A percentile compares a stretch with the other conserved stretches of the same genome.
Evolutionary conservation across 176 grass and related monocot species (phyloP).

Genomic region (Rhynchospora breviuscula): DNA sequence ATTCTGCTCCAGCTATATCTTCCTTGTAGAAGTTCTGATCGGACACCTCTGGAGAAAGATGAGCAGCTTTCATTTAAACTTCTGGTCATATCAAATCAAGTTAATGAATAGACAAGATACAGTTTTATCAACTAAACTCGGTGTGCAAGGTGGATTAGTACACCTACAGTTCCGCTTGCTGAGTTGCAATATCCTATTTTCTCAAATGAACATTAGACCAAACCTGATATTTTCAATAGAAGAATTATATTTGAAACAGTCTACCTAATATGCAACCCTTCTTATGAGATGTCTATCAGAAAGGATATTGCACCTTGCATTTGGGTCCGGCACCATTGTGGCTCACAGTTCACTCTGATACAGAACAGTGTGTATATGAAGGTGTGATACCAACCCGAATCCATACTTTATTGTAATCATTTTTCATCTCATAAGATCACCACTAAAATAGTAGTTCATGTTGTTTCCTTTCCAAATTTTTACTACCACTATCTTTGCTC

Average conservation of each 20-base stretch:
- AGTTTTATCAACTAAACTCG: slow-evolving; percentile 5
- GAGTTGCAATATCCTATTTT: not conserved
- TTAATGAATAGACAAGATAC: slow-evolving; percentile 25
- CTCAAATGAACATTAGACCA: not conserved
- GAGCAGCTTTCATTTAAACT: slow-evolving; percentile 47
- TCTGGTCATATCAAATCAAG: slow-evolving; percentile 31
- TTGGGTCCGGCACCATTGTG: not conserved
- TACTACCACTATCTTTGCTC: not conserved
- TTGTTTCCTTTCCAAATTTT: not conserved
- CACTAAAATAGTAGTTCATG: not conserved
- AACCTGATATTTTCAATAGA: not conserved
- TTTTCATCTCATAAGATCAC: not conserved
- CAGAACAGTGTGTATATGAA: not conserved
- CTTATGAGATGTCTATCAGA: not conserved
- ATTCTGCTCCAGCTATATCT: slow-evolving; percentile 31
- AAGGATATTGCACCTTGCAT: not conserved
- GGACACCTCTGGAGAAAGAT: slow-evolving; percentile 63
- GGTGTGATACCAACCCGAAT: not conserved
- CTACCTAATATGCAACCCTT: not conserved
- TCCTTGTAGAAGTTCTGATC: slow-evolving; percentile 76
- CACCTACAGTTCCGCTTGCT: not conserved
- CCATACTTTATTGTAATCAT: not conserved
- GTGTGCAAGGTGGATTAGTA: not conserved
- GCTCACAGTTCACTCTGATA: not conserved
- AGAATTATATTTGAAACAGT: not conserved